Base-by-base conservation (phyloP, 345 rosid species). In the Capsella bursapastoris region DNA sequence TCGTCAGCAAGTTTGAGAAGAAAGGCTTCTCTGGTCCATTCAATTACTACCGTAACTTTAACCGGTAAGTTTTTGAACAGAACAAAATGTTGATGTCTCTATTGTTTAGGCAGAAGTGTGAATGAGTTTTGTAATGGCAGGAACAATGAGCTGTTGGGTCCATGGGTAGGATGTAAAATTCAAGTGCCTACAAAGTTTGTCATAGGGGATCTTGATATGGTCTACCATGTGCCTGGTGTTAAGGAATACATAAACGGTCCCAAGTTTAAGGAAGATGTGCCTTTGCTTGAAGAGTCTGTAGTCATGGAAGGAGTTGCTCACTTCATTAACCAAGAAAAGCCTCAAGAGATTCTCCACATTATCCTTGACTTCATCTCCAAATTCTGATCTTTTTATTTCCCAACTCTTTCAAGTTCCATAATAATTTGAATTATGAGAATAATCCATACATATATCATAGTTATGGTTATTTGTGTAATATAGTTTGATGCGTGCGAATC, bases 171-270 rank as follows among this genome's bases (percentile, higher is more conserved):
- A 29, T 1, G 72, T 31, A 64, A 58, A 57, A 59, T 71, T 3
- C 44, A 71, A 5, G 77, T 77, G 11, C 81, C 77, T 38, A 65
- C 71, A 47, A 77, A 71, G 48, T 77, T 77, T 28, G 59, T 58
- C 14, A 47, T 28, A 16, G 76, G 77, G 0, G 76, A 64, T 8
- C 63, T 48, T 2, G 76, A 71, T 32, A n/a, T 77, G 14, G 72
- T 77, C 5, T 65, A 77, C 45, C 2, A 49, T 8, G 64, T 71
- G 76, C 56, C 27, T 29, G 72, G 72, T 41, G 67, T 51, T 8
- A 70, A 77, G 67, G 77, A 77, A 41, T 77, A 77, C 4, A 77
- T 77, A 29, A 44, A 77, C 22, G 72, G 73, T 65, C 76, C 72
- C 8, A 32, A 41, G 60, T 77, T 77, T 43, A 71, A 77, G 11